A percentile compares a stretch with the other conserved stretches of the same genome.
Evolutionary conservation across 2,329 filamentous ascomycete species (phyloP).

Genomic region (Ceratocystiopsis minuta): DNA sequence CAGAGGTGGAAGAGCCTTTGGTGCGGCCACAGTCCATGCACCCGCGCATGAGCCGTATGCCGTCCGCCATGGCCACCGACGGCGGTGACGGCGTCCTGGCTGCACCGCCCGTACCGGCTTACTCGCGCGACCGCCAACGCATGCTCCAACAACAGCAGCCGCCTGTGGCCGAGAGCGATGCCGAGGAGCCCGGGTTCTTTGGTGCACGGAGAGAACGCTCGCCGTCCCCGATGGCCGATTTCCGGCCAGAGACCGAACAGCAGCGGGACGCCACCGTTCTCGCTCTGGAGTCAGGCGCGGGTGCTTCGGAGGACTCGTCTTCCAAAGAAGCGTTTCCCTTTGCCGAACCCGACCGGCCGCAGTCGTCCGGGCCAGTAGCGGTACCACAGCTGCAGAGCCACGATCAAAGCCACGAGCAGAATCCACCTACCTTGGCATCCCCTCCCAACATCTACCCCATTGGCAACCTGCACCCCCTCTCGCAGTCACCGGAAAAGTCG

Average conservation of each 20-base stretch:
- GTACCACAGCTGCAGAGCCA: too few relatives aligned
- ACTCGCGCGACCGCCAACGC: slow-evolving; percentile 16
- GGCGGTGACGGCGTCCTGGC: slow-evolving; percentile 23
- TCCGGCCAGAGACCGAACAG: background rate
- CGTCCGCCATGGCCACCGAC: slow-evolving; percentile 25
- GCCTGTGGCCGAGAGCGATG: too few relatives aligned
- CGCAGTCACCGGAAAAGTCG: slow-evolving; percentile 25
- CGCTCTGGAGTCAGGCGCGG: background rate
- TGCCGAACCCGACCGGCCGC: too few relatives aligned
- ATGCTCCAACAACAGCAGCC: too few relatives aligned
- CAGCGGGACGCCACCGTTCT: background rate
- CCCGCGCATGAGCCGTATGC: slow-evolving; percentile 50
- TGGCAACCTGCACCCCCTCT: slow-evolving; percentile 4
- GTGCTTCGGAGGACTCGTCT: background rate
- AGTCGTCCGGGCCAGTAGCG: too few relatives aligned
- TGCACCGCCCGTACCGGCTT: slow-evolving; percentile 25
- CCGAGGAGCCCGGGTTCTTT: slow-evolving; percentile 21
- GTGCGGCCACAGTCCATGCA: slow-evolving; percentile 56
- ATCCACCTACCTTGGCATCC: too few relatives aligned
- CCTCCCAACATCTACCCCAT: background rate
- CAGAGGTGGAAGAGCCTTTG: slow-evolving; percentile 36
- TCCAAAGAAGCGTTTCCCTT: too few relatives aligned
- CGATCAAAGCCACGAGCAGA: too few relatives aligned
- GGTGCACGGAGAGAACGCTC: slow-evolving; percentile 40
- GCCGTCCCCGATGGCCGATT: slow-evolving; percentile 26